Base-by-base conservation (phyloP, 306 rosid species). In the apple (Malus domestica) region DNA sequence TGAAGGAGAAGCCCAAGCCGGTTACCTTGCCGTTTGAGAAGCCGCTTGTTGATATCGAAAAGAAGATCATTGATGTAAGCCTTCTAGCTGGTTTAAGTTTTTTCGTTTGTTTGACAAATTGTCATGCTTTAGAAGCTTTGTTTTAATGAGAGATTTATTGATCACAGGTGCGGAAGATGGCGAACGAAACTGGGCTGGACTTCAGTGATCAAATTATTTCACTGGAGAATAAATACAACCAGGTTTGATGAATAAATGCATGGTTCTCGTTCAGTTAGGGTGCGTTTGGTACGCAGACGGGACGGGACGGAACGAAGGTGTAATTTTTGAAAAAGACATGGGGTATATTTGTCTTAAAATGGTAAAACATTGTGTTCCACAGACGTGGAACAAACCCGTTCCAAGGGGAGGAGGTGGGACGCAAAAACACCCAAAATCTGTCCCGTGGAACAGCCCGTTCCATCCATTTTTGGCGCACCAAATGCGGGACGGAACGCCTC, bases 171-270 rank as follows among this genome's bases (percentile, higher is more conserved):
- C 88, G 88, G 85, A 89, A 89, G 85, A 88, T 90, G 97, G 99
- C 97, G 0, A 65, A 81, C 10, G 97, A 92, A 80, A 90, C 97
- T 67, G 97, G 97, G 40, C 72, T 95, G 86, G 99, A 95, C 86
- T 95, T 95, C 85, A 85, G 86, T 67, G 93, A 90, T 86, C 97
- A 95, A 84, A 95, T 95, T 83, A 40, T 57, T 67, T 79, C 79
- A 0, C 85, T 95, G 82, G 99, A 95, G 88, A 68, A 70, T 19
- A 92, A 95, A 77, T 90, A 95, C 74, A 85, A 83, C 1, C 93
- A 90, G 99, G 99, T 95, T 80, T 38, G 85, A 29, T 62, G 49
- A 15, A 55, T 52, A 67, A 75, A 33, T 13, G 32, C 8, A 23
- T 68, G 58, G 35, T 40, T 73, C 52, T 72, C 49, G 64, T 46